Base-by-base conservation (phyloP, 2,329 filamentous ascomycete genomes). In the Escovopsis weberi region DNA sequence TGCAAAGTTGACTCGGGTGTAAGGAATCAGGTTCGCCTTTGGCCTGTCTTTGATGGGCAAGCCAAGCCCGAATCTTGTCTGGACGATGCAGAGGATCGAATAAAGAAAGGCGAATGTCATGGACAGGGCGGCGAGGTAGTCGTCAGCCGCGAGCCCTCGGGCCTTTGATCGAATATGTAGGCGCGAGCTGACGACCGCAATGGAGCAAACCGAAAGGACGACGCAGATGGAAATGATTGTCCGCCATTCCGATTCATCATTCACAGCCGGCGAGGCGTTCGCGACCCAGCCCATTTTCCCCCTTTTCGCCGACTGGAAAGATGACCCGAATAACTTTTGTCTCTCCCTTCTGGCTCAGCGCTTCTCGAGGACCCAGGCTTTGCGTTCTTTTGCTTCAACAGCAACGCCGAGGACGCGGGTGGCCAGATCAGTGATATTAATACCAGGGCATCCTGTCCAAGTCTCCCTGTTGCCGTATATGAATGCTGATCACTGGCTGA, bases 51-150 rank as follows among this genome's bases (percentile, higher is more conserved):
- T 47, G 7, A 73, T 42, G 0, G 69, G 66, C 2, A 75, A 54
- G 1, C 71, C 71, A 3, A 75, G 59, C 15, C 71, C 70, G 46
- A 68, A 74, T 54, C 65, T 64, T 4, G 69, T 72, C 57, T 75
- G 68, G 23, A 62, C 56, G 30, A 74, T 72, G 46, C 68, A 72
- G 4, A 73, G 56, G 5, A 60, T 57, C 6, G 66, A 69, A 51
- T 74, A 74, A 5, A 66, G 51, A 26, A 74, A 50, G 37, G 64
- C 66, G 47, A 71, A 72, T 1, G 62, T 35, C 62, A 63, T 56
- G 6, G 65, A 64, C 9, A 66, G 26, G 1, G 59, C 48, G 1
- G 59, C 49, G 55, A 66, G 57, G 53, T 59, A 71, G 53, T 74
- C 70, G 41, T 73, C 69, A 4, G 60, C 51, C 1, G 63, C 67